These are phyloP conservation scores for Phycomyces nitens DNA, from an alignment of 192 early-diverging fungal species.

Conservation along the genomic window DNA sequence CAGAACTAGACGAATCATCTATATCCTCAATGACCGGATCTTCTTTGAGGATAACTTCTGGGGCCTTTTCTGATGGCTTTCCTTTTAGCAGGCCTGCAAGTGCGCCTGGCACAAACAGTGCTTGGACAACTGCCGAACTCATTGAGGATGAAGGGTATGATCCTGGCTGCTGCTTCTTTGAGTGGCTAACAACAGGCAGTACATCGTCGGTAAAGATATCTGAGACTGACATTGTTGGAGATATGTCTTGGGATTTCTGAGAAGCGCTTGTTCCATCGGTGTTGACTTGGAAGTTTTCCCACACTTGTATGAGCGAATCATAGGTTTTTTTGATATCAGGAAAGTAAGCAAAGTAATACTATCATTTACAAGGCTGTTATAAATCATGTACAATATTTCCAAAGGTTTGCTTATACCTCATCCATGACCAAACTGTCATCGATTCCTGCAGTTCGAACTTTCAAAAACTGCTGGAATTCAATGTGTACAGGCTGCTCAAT, in stretches of 20 bases:
- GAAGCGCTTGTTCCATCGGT: conserved; percentile 5
- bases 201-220: conserved; percentile 19
- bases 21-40: not conserved
- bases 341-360: conserved; percentile 70
- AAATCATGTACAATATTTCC: no score
- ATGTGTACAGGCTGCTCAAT: conserved; percentile 49
- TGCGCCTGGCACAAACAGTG: conserved; percentile 23
- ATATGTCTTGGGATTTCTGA: conserved; percentile 21
- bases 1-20: conserved; percentile 18
- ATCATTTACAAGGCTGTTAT: no score
- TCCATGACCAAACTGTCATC: conserved; percentile 54
- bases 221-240: conserved; percentile 23
- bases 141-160: conserved; percentile 6
- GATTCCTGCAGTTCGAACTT: conserved; percentile 46
- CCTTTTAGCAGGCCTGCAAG: conserved; percentile 18
- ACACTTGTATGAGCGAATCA: conserved; percentile 26
- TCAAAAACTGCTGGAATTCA: conserved; percentile 51
- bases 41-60: not conserved
- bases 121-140: conserved; percentile 23
- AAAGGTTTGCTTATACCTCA: no score
- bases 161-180: not conserved
- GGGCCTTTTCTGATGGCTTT: not conserved
- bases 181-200: conserved; percentile 3
- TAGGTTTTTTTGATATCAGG: conserved; percentile 42
- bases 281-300: conserved; percentile 10